phyloP scores from a whole-genome alignment of 1,284 basidiomycete genomes.

The Singerocomus rubriflavus region DNA sequence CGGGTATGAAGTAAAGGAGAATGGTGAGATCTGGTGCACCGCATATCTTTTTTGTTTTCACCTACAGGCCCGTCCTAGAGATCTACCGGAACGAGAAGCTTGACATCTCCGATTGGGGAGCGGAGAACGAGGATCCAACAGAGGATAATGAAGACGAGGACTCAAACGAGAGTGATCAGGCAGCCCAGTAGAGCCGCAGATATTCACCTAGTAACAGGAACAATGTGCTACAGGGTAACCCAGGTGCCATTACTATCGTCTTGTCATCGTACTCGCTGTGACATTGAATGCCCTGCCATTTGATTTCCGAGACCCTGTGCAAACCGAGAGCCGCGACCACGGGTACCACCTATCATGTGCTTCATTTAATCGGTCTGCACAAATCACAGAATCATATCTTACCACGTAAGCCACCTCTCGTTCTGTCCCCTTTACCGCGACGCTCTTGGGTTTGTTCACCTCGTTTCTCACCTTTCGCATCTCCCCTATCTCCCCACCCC shows the following conservation, averaged over 20 bases:
- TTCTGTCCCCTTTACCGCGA: conserved; percentile 64
- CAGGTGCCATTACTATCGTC: neutral
- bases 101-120: conserved; percentile 60
- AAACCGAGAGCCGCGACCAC: conserved; percentile 72
- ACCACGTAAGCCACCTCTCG: conserved; percentile 51
- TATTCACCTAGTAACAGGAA: conserved; percentile 1
- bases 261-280: conserved; percentile 22
- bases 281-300: conserved; percentile 45
- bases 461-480: conserved; percentile 73
- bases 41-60: neutral
- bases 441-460: conserved; percentile 74
- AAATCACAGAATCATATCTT: conserved; percentile 18
- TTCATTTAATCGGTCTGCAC: conserved; percentile 1
- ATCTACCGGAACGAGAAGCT: conserved; percentile 63
- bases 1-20: conserved; percentile 77
- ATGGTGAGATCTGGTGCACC: conserved; percentile 47
- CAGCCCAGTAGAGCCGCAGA: conserved; percentile 1
- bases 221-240: conserved; percentile 2
- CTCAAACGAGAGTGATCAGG: conserved; percentile 20
- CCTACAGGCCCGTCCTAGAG: conserved; percentile 36
- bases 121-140: conserved; percentile 33
- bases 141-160: conserved; percentile 33
- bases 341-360: conserved; percentile 47
- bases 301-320: conserved; percentile 77
- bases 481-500: conserved; percentile 67